phyloP scores from a whole-genome alignment of 306 rosid genomes.

The Lablab purpureus region DNA sequence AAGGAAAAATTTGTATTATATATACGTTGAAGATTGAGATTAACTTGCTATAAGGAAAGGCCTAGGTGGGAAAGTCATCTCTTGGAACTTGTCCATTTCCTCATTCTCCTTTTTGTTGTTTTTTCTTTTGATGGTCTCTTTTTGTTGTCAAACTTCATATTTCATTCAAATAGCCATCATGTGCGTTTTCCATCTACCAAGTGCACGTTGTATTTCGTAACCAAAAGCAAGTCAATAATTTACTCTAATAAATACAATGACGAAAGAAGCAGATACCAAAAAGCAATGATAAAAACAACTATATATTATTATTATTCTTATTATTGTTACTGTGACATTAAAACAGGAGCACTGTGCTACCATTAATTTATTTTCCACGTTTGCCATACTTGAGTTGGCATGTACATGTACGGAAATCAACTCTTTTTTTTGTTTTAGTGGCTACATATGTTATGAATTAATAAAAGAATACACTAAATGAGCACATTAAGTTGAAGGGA shows the following conservation, averaged over 20 bases:
- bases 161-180: not conserved
- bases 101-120: not conserved
- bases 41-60: not conserved
- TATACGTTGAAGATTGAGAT: too few relatives aligned
- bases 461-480: not conserved
- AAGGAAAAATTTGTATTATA: too few relatives aligned
- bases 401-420: not conserved
- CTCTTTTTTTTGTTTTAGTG: not conserved
- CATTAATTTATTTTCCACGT: conserved; percentile 10
- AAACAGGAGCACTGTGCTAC: not conserved
- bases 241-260: not conserved
- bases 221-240: conserved; percentile 3
- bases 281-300: not conserved
- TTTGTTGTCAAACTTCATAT: not conserved
- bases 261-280: too few relatives aligned
- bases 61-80: not conserved
- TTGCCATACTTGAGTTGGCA: conserved; percentile 2
- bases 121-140: not conserved
- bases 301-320: not conserved
- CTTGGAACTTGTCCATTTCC: not conserved
- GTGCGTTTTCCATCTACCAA: conserved; percentile 6
- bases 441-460: not conserved
- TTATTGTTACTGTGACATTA: not conserved
- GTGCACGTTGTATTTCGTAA: conserved; percentile 1
- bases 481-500: too few relatives aligned